phyloP scores from a whole-genome alignment of 495 filamentous ascomycete species.

The Aspergillus nidulans region DNA sequence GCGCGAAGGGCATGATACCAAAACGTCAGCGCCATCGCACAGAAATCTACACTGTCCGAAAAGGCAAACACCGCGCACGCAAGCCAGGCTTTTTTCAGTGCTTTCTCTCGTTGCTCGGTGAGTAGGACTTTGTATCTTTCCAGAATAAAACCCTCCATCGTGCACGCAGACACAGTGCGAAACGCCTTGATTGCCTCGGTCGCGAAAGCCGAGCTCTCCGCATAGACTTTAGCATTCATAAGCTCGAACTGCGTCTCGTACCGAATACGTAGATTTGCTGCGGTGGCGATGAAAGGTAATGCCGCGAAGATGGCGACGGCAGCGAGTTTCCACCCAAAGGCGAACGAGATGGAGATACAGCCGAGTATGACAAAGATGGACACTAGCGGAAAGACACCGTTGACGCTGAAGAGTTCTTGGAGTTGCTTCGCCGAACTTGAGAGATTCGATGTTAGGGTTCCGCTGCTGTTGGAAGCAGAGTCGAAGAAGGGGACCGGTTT shows the following conservation, averaged over 20 bases:
- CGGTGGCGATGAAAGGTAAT: slow-evolving; percentile 50
- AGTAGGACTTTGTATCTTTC: slow-evolving; percentile 47
- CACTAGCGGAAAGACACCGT: slow-evolving; percentile 28
- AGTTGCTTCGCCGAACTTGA: slow-evolving; percentile 57
- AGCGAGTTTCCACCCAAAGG: slow-evolving; percentile 60
- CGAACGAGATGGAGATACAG: slow-evolving; percentile 51
- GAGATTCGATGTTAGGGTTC: slow-evolving; percentile 47
- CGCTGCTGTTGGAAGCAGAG: slow-evolving; percentile 42
- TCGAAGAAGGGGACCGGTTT: slow-evolving; percentile 59
- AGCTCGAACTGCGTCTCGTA: slow-evolving; percentile 50
- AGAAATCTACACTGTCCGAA: slow-evolving; percentile 41
- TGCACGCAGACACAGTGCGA: slow-evolving; percentile 52
- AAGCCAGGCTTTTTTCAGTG: slow-evolving; percentile 48
- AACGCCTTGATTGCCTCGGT: slow-evolving; percentile 56
- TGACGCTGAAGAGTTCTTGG: slow-evolving; percentile 54
- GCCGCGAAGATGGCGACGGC: slow-evolving; percentile 52
- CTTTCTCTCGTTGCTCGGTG: slow-evolving; percentile 43
- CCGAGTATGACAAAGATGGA: slow-evolving; percentile 50
- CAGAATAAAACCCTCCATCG: slow-evolving; percentile 47
- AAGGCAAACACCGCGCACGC: slow-evolving; percentile 35
- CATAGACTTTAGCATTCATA: slow-evolving; percentile 54
- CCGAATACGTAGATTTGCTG: slow-evolving; percentile 52
- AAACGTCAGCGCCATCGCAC: slow-evolving; percentile 54
- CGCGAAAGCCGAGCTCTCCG: slow-evolving; percentile 50
- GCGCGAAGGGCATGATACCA: slow-evolving; percentile 36